Base-by-base conservation (phyloP, 2,329 filamentous ascomycete genomes). In the Cadophora sp. region DNA sequence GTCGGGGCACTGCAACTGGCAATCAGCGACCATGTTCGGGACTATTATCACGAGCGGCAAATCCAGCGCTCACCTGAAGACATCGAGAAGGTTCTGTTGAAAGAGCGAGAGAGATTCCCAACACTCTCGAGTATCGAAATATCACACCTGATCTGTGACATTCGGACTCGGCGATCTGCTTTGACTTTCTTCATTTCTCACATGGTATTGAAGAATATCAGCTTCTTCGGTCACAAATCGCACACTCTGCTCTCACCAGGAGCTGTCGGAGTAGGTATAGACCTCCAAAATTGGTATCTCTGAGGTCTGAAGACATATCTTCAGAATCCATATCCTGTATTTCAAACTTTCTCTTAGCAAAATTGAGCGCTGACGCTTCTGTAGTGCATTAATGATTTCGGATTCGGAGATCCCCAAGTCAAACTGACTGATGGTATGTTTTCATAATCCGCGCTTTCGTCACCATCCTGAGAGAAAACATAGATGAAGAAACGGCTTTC, bases 131-230 rank as follows among this genome's bases (percentile, higher is more conserved):
- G n/a, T 29, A 53, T 40, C 12, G 65, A 67, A 53, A 27, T 67
- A 14, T 40, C 65, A 19, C 60, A 67, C 34, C 60, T 67, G 12
- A 27, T 67, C 19, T 67, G 65, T 26, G 60, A 63, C 14, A n/a
- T 31, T 11, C 59, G 50, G 53, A 67, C 50, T 26, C n/a, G 65
- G 60, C 31, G 51, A 48, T 67, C 61, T 19, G 62, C 66, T 27
- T 53, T 68, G 46, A 24, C 7, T 29, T 60, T 12, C 29, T 61
- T 60, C 19, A 51, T 68, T 24, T 68, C 66, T 24, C 56, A 64
- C 56, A 64, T 64, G 62, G 55, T 65, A n/a, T 43, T 58, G 40
- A 65, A 68, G 50, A 60, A 68, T 27, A 68, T 64, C 40, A 61
- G 61, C 19, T 64, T 68, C 48, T 64, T 34, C 40, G 61, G 66